A percentile compares a stretch with the other conserved stretches of the same genome.
phyloP scores from a whole-genome alignment of 75 land plant species.

The Pinus albicaulis region DNA sequence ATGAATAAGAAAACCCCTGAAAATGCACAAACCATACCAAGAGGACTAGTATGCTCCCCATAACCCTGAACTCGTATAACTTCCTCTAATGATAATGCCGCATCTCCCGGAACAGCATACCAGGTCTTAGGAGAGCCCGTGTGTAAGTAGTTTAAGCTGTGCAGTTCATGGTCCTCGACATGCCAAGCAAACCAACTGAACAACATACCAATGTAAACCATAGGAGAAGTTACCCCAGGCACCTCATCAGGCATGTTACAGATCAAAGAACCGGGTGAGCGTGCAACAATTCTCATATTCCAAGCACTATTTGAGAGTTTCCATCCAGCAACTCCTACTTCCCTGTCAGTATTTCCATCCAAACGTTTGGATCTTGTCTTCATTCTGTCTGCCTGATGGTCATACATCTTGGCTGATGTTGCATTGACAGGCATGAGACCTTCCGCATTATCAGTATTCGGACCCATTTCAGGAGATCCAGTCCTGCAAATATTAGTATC shows the following conservation, averaged over 20 bases:
- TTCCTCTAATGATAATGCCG: slow-evolving; percentile 72
- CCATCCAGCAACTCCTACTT: slow-evolving; percentile 61
- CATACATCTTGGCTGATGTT: slow-evolving; percentile 13
- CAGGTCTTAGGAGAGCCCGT: slow-evolving; percentile 84
- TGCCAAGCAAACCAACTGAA: slow-evolving; percentile 99
- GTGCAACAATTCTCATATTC: slow-evolving; percentile 89
- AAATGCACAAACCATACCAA: slow-evolving; percentile 32
- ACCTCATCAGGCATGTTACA: slow-evolving; percentile 96
- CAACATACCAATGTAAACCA: slow-evolving; percentile 99
- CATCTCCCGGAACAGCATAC: slow-evolving; percentile 86
- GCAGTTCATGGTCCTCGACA: slow-evolving; percentile 99
- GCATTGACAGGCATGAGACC: neutral
- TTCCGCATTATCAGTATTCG: slow-evolving; percentile 5
- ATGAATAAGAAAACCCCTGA: neutral
- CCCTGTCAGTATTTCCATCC: slow-evolving; percentile 20
- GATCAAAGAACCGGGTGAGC: slow-evolving; percentile 92
- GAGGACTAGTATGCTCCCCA: slow-evolving; percentile 44
- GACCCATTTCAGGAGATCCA: neutral
- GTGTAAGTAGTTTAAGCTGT: slow-evolving; percentile 88
- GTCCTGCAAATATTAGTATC: slow-evolving; percentile 2
- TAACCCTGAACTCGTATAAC: slow-evolving; percentile 56
- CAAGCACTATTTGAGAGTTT: slow-evolving; percentile 90
- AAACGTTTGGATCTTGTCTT: neutral
- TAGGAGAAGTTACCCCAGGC: slow-evolving; percentile 98
- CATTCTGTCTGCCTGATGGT: neutral